These are phyloP conservation scores for Isoetes taiwanensis DNA, from an alignment of 75 land plant species.

Conservation along the genomic window DNA sequence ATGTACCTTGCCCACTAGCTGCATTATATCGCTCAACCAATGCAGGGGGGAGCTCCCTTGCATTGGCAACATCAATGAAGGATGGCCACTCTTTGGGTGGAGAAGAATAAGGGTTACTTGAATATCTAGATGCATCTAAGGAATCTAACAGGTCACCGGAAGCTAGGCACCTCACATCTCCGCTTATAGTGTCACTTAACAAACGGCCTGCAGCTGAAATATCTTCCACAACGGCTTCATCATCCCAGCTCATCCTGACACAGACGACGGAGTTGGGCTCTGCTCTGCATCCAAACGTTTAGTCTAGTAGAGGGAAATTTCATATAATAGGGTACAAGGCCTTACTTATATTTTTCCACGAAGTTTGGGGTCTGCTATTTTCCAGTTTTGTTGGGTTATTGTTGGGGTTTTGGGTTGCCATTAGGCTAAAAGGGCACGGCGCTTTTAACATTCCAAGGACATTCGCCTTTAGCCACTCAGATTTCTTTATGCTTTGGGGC, in stretches of 20 bases:
- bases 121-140: slow-evolving; percentile 78
- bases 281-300: too few species aligned
- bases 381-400: too few species aligned
- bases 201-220: slow-evolving; percentile 71
- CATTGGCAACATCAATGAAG: slow-evolving; percentile 60
- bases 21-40: slow-evolving; percentile 90
- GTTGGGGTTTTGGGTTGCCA: too few species aligned
- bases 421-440: too few species aligned
- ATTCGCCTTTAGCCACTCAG: too few species aligned
- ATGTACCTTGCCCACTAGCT: slow-evolving; percentile 92
- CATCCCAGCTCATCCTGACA: slow-evolving; percentile 64
- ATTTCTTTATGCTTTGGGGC: too few species aligned
- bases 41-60: slow-evolving; percentile 75
- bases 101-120: slow-evolving; percentile 86
- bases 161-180: slow-evolving; percentile 44
- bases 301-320: too few species aligned
- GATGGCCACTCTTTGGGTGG: slow-evolving; percentile 99
- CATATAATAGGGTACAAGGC: too few species aligned
- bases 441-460: too few species aligned
- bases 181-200: slow-evolving; percentile 61
- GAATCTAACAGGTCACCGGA: slow-evolving; percentile 69
- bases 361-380: too few species aligned
- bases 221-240: slow-evolving; percentile 70
- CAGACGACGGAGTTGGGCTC: too few species aligned
- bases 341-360: too few species aligned